Base-by-base conservation (phyloP, 352 stramenopile genomes). In the Phytopythium litorale region DNA sequence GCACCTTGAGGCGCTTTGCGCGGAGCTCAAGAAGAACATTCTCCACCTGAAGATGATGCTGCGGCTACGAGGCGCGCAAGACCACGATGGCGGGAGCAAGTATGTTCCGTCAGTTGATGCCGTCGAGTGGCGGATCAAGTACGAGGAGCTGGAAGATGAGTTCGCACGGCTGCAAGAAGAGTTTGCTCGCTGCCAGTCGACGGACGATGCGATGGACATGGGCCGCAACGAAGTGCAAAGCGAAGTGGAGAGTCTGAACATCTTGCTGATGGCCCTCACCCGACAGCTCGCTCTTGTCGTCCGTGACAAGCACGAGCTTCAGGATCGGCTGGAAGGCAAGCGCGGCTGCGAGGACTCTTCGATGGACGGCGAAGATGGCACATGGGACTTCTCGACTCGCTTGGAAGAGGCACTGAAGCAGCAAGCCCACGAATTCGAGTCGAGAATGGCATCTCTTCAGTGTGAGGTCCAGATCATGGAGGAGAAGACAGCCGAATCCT, bases 61-160 rank as follows among this genome's bases (percentile, higher is more conserved):
- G 51, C 73, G 75, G 40, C 58, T 94, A 15, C 64, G 70, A 55
- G 60, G 64, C 28, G 38, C 52, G 7, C 33, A 28, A 12, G 30
- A 70, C 13, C 57, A 60, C 5, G 55, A 58, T 23, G 79, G 70
- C 7, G 43, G 59, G 13, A 53, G 63, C 28, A 75, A 90, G 7
- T 89, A 91, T 58, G 66, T 85, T 21, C 85, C 84, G 25, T 84
- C 81, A 30, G 66, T 74, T 15, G 84, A 92, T 64, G 81, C 86
- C 21, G 88, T 94, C 50, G 84, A 92, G 60, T 94, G 84, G 86
- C 71, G 84, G 19, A 78, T 92, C 61, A 94, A 91, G 63, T 92
- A 87, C 56, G 86, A 94, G 66, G 81, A 94, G 53, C 67, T 92
- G 38, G 77, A 91, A 58, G 78, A 92, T 51, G 70, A 71, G 7